Evolutionary conservation across 2,329 filamentous ascomycete species (phyloP), one percentile per base, ranked within the genome.

Genomic region (Cryphonectria naterciae): DNA sequence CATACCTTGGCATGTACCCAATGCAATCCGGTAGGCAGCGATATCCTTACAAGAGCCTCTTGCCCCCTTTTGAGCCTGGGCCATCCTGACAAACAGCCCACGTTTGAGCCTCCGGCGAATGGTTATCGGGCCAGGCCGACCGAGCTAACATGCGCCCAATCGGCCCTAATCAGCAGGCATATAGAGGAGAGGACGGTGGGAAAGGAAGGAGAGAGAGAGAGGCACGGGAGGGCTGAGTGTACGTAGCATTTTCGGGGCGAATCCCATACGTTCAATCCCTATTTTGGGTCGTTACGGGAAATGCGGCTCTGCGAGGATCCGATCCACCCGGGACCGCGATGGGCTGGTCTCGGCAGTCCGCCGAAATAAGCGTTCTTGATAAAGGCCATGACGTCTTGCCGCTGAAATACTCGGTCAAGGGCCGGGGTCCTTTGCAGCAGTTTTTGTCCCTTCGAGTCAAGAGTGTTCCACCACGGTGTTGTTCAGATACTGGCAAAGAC

Each of bases 361-460:
- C 71, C 71, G 71, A 72, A 68, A 62, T 22, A 56, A 56, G 46
- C 54, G 61, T 66, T 66, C 54, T 43, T 63, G 58, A 68, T 54
- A 61, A 68, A 41, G 43, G 25, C 62, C 70, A 68, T 72, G 70
- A 72, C 71, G 66, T 72, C 67, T 54, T 68, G 68, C 71, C 68
- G 71, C 71, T 72, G 71, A 72, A 72, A 46, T 72, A n/a, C 62
- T 72, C 71, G 71, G 68, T 56, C 43, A 70, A 63, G 41, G 43
- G 19, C 68, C 63, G 43, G 22, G 5, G 46, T 49, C n/a, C 5
- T 37, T 41, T 61, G 63, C 43, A 52, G 66, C 43, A 61, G 2
- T 0, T 32, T 8, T 32, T 62, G 22, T 54, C 25, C 37, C 43
- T 63, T 63, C 25, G 56, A 62, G 41, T 52, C 58, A 46, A 46